Base-by-base conservation (phyloP, 805 yeast genomes). In the Lipomyces kockii region DNA sequence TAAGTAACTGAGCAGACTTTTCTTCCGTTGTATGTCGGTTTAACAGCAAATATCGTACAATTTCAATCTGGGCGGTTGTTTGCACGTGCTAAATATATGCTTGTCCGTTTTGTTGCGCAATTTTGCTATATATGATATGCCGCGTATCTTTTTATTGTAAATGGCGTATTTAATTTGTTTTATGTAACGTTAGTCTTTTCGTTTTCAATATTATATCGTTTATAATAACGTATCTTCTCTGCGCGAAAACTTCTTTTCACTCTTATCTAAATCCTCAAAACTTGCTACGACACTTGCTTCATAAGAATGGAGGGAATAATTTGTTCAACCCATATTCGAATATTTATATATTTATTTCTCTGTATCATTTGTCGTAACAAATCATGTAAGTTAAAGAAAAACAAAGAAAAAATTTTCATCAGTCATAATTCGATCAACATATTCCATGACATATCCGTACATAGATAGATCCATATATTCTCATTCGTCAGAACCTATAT, bases 381-480 rank as follows among this genome's bases (percentile, higher is more conserved):
- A 37, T 43, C 27, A 14, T 22, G 2, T 14, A 27, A 1, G 32
- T 22, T 14, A 39, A 37, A 20, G 5, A 27, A 62, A 27, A 35
- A 27, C n/a, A 43, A 61, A 37, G 25, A 11, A 20, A 57, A 56
- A 22, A n/a, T 7, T n/a, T 55, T 27, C 63, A 52, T 29, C 57
- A 46, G 7, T 22, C 27, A 22, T 43, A 39, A 29, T 29, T 43
- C 14, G 27, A 34, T 60, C 27, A 53, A 43, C n/a, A 43, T 29
- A 43, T 43, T 2, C 20, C 20, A 43, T 43, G 49, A 43, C 4
- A 17, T 43, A n/a, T 43, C 49, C 22, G 8, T n/a, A 43, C 49
- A 43, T 43, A 17, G 22, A 43, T 43, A 17, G 22, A 43, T 43
- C 22, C 49, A 43, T 43, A 43, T 43, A 43, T 43, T 43, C 49